phyloP scores from a whole-genome alignment of 2,329 filamentous ascomycete genomes.

The Sporothrix pallida region DNA sequence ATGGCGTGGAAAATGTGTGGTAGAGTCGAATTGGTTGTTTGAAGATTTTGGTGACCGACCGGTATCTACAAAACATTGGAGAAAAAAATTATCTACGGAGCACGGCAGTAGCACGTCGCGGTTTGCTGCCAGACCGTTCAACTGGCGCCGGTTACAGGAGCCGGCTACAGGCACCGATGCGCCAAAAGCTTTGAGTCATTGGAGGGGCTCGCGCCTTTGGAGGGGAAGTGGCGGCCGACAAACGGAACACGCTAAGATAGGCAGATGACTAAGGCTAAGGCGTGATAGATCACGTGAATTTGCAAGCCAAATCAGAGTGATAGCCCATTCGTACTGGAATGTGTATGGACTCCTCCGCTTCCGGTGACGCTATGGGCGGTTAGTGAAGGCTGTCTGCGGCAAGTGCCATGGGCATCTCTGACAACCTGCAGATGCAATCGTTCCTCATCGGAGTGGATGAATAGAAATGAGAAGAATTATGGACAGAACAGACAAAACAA shows the following conservation, averaged over 20 bases:
- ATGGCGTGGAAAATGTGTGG: slow-evolving; percentile 7
- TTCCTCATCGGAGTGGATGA: background rate
- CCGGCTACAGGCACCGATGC: slow-evolving; percentile 26
- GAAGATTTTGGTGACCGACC: slow-evolving; percentile 12
- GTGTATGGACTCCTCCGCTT: background rate
- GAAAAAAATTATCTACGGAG: slow-evolving; percentile 29
- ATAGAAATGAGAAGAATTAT: background rate
- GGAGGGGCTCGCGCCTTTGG: slow-evolving; percentile 28
- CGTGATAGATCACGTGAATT: slow-evolving; percentile 21
- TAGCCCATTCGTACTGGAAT: background rate
- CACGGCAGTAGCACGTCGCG: slow-evolving; percentile 23
- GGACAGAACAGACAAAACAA: background rate
- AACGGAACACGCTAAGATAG: slow-evolving; percentile 30
- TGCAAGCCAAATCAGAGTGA: background rate
- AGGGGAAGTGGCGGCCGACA: slow-evolving; percentile 31
- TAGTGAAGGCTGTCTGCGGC: slow-evolving; percentile 12
- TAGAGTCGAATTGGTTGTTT: slow-evolving; percentile 24
- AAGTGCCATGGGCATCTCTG: background rate
- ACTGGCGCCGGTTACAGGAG: slow-evolving; percentile 24
- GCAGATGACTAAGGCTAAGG: background rate
- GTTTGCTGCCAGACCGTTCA: slow-evolving; percentile 21
- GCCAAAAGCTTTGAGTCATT: slow-evolving; percentile 30
- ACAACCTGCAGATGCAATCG: background rate
- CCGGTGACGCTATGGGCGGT: background rate
- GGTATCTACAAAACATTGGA: slow-evolving; percentile 12